phyloP scores from a whole-genome alignment of 495 filamentous ascomycete genomes.

The Daldinia vernicosa region DNA sequence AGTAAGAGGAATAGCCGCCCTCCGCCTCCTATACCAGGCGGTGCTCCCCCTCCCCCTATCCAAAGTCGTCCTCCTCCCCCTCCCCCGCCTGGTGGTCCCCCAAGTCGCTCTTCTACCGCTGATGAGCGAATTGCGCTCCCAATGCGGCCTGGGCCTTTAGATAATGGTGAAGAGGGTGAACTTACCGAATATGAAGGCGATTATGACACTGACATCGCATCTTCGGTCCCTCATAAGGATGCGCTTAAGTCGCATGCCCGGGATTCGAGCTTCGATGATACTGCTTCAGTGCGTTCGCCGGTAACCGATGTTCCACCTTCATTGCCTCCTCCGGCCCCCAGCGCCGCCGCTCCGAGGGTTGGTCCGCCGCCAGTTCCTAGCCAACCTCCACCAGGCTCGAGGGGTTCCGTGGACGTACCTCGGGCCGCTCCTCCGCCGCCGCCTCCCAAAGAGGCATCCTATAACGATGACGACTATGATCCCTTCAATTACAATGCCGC shows the following conservation, averaged over 20 bases:
- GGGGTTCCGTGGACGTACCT: slow-evolving; percentile 72
- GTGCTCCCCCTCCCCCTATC: slow-evolving; percentile 60
- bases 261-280: slow-evolving; percentile 74
- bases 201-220: slow-evolving; percentile 97
- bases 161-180: slow-evolving; percentile 79
- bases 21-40: slow-evolving; percentile 60
- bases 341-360: slow-evolving; percentile 47
- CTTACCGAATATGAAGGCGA: slow-evolving; percentile 96
- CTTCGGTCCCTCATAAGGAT: slow-evolving; percentile 88
- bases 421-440: slow-evolving; percentile 74
- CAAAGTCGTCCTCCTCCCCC: slow-evolving; percentile 80
- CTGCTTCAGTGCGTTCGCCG: slow-evolving; percentile 58
- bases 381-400: slow-evolving; percentile 61
- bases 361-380: slow-evolving; percentile 68
- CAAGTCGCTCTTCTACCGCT: slow-evolving; percentile 69
- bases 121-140: slow-evolving; percentile 57
- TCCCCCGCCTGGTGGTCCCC: slow-evolving; percentile 68
- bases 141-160: slow-evolving; percentile 54
- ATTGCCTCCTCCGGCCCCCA: slow-evolving; percentile 57
- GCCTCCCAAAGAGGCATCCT: slow-evolving; percentile 61
- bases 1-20: slow-evolving; percentile 64
- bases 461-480: slow-evolving; percentile 76
- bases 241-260: slow-evolving; percentile 84
- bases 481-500: slow-evolving; percentile 70
- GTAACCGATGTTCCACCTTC: slow-evolving; percentile 53